phyloP scores from a whole-genome alignment of 805 yeast genomes.

The Metschnikowia corniflorae region DNA sequence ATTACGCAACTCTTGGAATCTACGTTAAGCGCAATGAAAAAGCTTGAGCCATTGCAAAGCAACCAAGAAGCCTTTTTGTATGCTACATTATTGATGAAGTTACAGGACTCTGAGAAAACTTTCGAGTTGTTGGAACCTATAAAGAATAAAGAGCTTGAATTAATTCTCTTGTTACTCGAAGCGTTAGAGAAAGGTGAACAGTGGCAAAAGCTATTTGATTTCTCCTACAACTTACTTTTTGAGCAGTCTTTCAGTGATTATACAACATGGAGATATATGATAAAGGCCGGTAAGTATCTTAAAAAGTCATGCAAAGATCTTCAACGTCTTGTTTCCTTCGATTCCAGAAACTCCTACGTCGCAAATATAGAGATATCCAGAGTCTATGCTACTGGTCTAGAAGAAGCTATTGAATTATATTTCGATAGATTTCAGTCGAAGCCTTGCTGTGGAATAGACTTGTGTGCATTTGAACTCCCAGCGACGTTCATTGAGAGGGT shows the following conservation, averaged over 20 bases:
- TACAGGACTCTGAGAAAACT: conserved; percentile 32
- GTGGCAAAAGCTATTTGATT: conserved; percentile 38
- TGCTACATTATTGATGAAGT: conserved; percentile 45
- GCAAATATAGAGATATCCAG: conserved; percentile 48
- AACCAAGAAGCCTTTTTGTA: conserved; percentile 68
- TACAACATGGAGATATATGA: conserved; percentile 62
- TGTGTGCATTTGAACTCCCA: conserved; percentile 23
- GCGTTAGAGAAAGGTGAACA: conserved; percentile 39
- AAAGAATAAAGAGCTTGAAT: conserved; percentile 54
- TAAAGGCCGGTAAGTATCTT: conserved; percentile 42
- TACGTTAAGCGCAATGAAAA: conserved; percentile 44
- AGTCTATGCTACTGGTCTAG: conserved; percentile 22
- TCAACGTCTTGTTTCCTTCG: conserved; percentile 9
- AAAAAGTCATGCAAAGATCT: conserved; percentile 31
- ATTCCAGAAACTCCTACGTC: conserved; percentile 54
- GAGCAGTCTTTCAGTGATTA: conserved; percentile 64
- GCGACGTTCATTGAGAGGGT: conserved; percentile 6
- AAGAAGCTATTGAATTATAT: conserved; percentile 37
- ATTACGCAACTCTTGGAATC: conserved; percentile 1
- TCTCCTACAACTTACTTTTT: conserved; percentile 34
- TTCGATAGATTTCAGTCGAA: conserved; percentile 48
- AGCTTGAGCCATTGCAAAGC: conserved; percentile 46
- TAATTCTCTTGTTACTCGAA: conserved; percentile 52
- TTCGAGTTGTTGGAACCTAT: conserved; percentile 19
- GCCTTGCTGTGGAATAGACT: conserved; percentile 62